Conservation (phyloP, 345 rosid species). For the Hibiscus mutabilis region DNA sequence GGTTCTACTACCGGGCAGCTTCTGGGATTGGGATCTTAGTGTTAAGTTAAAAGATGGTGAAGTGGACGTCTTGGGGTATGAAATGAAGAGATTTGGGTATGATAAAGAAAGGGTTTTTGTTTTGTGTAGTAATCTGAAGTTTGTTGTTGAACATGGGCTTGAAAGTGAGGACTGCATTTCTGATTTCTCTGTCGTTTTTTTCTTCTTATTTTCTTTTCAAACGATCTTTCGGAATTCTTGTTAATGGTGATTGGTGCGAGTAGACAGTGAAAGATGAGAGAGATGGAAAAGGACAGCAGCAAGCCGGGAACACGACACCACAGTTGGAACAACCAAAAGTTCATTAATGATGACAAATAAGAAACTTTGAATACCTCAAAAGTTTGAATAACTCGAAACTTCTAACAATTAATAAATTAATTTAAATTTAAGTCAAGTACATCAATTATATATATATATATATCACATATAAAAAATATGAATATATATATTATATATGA, state of each 20-base stretch:
- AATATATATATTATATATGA: too few species aligned
- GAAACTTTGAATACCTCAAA: too few species aligned
- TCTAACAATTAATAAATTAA: too few species aligned
- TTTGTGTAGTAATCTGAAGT: not conserved
- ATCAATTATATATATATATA: too few species aligned
- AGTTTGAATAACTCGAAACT: too few species aligned
- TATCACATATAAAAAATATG: too few species aligned
- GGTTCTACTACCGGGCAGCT: not conserved
- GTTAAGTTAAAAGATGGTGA: not conserved
- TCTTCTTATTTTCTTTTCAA: not conserved
- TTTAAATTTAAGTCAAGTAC: too few species aligned
- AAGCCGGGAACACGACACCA: too few species aligned
- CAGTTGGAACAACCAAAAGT: too few species aligned
- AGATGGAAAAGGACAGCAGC: not conserved
- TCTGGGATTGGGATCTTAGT: constrained; percentile 3
- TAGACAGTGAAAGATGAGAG: not conserved
- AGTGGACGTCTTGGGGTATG: not conserved
- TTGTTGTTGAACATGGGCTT: not conserved
- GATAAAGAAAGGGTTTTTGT: not conserved
- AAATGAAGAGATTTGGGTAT: not conserved
- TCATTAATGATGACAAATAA: too few species aligned
- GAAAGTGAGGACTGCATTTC: constrained; percentile 3
- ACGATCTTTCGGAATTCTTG: not conserved
- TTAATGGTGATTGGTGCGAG: not conserved
- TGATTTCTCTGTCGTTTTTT: not conserved